Evolutionary conservation across 106 monocot genomes (phyloP).

Genomic region (Allium sativum): DNA sequence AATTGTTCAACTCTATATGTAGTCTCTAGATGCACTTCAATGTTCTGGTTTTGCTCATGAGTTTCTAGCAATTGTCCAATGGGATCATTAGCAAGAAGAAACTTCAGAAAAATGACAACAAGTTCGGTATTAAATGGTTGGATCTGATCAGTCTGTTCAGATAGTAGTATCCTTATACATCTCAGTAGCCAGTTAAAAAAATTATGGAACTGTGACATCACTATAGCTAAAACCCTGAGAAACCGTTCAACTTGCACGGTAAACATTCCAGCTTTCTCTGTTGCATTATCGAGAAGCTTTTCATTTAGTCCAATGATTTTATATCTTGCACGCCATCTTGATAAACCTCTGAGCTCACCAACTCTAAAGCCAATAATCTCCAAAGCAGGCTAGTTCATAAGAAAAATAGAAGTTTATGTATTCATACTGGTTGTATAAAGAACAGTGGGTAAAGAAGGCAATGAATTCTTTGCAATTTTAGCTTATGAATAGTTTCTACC

Average conservation of each 20-base stretch:
- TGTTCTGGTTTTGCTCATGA: conserved; percentile 21
- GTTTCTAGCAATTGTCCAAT: conserved; percentile 55
- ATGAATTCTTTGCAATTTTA: too few species aligned
- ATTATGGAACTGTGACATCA: conserved; percentile 89
- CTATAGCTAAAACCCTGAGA: conserved; percentile 71
- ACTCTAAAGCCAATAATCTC: conserved; percentile 89
- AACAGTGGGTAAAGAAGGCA: too few species aligned
- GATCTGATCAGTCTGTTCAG: conserved; percentile 66
- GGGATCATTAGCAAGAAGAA: conserved; percentile 59
- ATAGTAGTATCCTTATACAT: conserved; percentile 62
- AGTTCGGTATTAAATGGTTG: conserved; percentile 53
- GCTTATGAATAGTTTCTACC: too few species aligned
- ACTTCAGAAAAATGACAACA: conserved; percentile 82
- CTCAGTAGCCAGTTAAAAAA: conserved; percentile 88
- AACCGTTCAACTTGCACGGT: conserved; percentile 86
- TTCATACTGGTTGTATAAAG: too few species aligned
- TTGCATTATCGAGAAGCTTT: conserved; percentile 57
- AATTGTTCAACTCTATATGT: conserved; percentile 62
- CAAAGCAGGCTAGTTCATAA: conserved; percentile 60
- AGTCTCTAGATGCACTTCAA: conserved; percentile 56
- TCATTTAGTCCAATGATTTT: conserved; percentile 71
- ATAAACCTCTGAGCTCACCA: conserved; percentile 83
- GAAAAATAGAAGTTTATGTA: too few species aligned
- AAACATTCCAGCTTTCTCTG: conserved; percentile 79
- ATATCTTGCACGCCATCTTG: conserved; percentile 86